These are phyloP conservation scores for Pseudohalonectria lignicola DNA, from an alignment of 2,329 filamentous ascomycete species.

Conservation along the genomic window DNA sequence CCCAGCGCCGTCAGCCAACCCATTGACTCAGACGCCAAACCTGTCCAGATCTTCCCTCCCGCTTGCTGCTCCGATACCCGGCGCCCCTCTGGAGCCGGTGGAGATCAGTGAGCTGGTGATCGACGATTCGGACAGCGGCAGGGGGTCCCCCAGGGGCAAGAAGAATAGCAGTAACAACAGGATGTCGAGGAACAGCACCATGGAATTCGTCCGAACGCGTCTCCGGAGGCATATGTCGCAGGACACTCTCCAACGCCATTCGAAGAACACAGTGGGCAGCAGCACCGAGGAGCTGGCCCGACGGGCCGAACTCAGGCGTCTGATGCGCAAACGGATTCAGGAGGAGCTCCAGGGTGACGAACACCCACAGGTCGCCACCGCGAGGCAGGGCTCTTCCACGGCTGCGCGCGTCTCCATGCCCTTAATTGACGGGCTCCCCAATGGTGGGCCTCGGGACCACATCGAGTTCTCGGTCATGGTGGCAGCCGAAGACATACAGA, in stretches of 20 bases:
- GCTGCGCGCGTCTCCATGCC: constrained; percentile 15
- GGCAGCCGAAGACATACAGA: constrained; percentile 5
- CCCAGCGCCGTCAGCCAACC: not conserved
- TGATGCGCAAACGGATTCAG: constrained; percentile 46
- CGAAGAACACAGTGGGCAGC: constrained; percentile 28
- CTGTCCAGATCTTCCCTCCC: constrained; percentile 9
- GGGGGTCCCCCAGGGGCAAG: constrained; percentile 14
- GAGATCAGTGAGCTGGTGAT: constrained; percentile 19
- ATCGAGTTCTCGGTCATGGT: constrained; percentile 30
- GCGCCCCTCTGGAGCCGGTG: constrained; percentile 8
- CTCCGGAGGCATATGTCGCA: constrained; percentile 32
- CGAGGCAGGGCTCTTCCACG: too few species aligned
- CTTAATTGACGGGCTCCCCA: constrained; percentile 17
- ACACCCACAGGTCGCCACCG: constrained; percentile 20
- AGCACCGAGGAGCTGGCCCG: constrained; percentile 42
- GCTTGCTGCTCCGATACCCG: constrained; percentile 8
- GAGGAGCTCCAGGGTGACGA: constrained; percentile 41
- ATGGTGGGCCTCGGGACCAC: constrained; percentile 34
- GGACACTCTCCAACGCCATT: constrained; percentile 28
- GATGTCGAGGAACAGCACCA: constrained; percentile 22
- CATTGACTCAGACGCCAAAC: not conserved
- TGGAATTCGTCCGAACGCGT: constrained; percentile 32
- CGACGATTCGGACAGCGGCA: constrained; percentile 29
- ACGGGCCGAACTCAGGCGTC: constrained; percentile 42
- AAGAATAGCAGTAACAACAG: constrained; percentile 23